Evolutionary conservation across 2,329 filamentous ascomycete species (phyloP).

Genomic region (Ilyonectria robusta): DNA sequence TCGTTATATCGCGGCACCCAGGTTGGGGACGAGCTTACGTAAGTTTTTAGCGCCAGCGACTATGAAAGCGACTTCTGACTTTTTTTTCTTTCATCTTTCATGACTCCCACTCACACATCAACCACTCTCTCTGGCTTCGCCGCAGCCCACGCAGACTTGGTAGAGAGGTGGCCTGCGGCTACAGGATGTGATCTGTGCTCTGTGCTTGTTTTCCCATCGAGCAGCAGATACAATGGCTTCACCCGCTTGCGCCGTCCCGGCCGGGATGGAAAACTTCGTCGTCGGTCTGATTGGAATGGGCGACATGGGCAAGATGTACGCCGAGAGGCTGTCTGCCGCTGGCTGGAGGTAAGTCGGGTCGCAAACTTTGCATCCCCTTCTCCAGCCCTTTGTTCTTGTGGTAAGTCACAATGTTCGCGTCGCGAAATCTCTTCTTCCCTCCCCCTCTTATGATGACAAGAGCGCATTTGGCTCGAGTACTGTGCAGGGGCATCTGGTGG

Average conservation of each 20-base stretch:
- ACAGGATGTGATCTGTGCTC: constrained; percentile 48
- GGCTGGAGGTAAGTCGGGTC: constrained; percentile 86
- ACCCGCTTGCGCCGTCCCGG: constrained; percentile 48
- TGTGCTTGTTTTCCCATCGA: constrained; percentile 43
- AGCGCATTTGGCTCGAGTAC: constrained; percentile 99
- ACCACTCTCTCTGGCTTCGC: constrained; percentile 26
- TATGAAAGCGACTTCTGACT: constrained; percentile 41
- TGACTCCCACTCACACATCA: constrained; percentile 32
- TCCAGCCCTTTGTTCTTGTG: constrained; percentile 32
- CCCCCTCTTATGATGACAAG: constrained; percentile 90
- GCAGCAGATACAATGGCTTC: constrained; percentile 51
- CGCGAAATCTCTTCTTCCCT: constrained; percentile 30
- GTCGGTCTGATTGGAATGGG: constrained; percentile 99
- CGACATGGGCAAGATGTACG: constrained; percentile 99
- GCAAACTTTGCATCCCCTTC: constrained; percentile 18
- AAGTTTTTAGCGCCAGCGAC: constrained; percentile 36
- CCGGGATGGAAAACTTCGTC: constrained; percentile 76
- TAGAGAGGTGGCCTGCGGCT: constrained; percentile 30
- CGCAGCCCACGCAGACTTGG: constrained; percentile 30
- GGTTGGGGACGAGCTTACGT: constrained; percentile 35
- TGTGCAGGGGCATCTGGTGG: constrained; percentile 72
- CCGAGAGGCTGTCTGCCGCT: constrained; percentile 86
- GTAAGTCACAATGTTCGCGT: constrained; percentile 39
- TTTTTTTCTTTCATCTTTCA: constrained; percentile 42
- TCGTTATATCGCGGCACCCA: constrained; percentile 42